phyloP scores from a whole-genome alignment of 2,329 filamentous ascomycete species.

The Monosporascus sp. region DNA sequence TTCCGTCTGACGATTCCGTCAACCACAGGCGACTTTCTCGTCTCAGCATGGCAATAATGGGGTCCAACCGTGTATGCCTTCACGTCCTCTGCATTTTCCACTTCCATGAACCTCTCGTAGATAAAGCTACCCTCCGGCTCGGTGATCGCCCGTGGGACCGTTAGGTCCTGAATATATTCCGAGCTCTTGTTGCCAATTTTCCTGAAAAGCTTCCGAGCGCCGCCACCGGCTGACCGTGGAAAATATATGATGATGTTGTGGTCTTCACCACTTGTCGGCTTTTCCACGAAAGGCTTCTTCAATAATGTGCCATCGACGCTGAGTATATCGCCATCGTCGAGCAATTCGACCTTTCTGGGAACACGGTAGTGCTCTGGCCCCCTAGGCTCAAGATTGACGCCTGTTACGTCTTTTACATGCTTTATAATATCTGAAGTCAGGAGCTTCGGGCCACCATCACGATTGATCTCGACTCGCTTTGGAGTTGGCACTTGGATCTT shows the following conservation, averaged over 20 bases:
- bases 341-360: slow-evolving; percentile 69
- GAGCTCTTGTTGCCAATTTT: slow-evolving; percentile 99
- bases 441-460: slow-evolving; percentile 81
- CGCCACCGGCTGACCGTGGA: slow-evolving; percentile 77
- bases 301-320: slow-evolving; percentile 79
- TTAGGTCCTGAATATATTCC: slow-evolving; percentile 77
- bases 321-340: slow-evolving; percentile 86
- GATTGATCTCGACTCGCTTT: slow-evolving; percentile 80
- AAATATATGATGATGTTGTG: slow-evolving; percentile 99
- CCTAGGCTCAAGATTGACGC: slow-evolving; percentile 66
- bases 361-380: slow-evolving; percentile 52
- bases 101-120: slow-evolving; percentile 94
- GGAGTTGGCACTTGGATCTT: slow-evolving; percentile 87
- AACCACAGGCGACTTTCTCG: slow-evolving; percentile 92
- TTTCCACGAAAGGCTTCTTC: slow-evolving; percentile 94
- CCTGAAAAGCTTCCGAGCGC: slow-evolving; percentile 85
- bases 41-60: slow-evolving; percentile 92
- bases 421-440: slow-evolving; percentile 75
- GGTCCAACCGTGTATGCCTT: slow-evolving; percentile 97
- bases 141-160: slow-evolving; percentile 71
- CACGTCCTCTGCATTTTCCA: slow-evolving; percentile 96
- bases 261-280: slow-evolving; percentile 95
- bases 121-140: slow-evolving; percentile 82
- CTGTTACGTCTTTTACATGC: slow-evolving; percentile 74
- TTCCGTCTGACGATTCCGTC: slow-evolving; percentile 94